Conservation (phyloP, 164 flowering plant genomes). For the Pachysandra terminalis region DNA sequence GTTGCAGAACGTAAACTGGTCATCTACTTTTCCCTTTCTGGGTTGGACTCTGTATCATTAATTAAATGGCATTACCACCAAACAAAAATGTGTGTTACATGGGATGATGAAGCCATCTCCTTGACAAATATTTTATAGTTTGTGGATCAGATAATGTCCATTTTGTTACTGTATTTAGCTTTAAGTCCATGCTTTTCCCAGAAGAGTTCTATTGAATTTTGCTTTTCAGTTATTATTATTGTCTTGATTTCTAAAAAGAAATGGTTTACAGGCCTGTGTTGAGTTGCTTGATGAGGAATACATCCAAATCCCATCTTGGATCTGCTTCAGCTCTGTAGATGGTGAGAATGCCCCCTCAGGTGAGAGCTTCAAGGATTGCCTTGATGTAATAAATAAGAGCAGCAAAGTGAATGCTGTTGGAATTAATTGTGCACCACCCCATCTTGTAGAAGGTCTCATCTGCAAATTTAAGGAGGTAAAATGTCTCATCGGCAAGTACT, state of each 20-base stretch:
- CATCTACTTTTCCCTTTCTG: too few species aligned
- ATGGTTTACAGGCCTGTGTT: slow-evolving; percentile 54
- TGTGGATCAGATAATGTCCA: background rate
- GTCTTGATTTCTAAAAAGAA: background rate
- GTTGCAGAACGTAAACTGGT: too few species aligned
- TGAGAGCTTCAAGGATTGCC: slow-evolving; percentile 72
- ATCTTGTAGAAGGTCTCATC: slow-evolving; percentile 59
- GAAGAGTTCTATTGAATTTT: background rate
- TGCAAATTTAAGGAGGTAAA: slow-evolving; percentile 55
- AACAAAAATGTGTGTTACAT: too few species aligned
- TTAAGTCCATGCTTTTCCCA: background rate
- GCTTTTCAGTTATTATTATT: background rate
- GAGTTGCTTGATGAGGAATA: slow-evolving; percentile 83
- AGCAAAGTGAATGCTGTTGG: slow-evolving; percentile 62
- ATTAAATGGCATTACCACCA: too few species aligned
- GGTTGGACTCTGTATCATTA: too few species aligned
- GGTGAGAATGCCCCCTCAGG: slow-evolving; percentile 81
- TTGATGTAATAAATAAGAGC: slow-evolving; percentile 52
- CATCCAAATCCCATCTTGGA: slow-evolving; percentile 72
- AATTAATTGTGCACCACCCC: slow-evolving; percentile 87
- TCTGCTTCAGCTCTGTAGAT: slow-evolving; percentile 81
- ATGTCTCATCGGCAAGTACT: too few species aligned
- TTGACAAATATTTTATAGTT: too few species aligned
- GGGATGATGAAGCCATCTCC: too few species aligned
- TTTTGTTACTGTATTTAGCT: background rate